Base-by-base conservation (phyloP, 106 monocot genomes). In the Cymbidium sinense region DNA sequence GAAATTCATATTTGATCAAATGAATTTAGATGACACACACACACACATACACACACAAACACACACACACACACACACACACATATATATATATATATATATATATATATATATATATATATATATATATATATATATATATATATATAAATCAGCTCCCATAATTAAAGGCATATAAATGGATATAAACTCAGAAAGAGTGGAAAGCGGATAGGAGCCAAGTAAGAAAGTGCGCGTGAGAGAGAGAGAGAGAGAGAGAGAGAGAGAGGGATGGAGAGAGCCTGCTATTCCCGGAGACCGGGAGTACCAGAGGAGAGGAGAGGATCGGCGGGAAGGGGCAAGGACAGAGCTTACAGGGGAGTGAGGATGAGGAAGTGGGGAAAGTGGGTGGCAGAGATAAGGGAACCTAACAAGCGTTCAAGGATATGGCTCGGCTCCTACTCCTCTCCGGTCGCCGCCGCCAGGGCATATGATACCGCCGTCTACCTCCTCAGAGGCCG, bases 351-450 rank as follows among this genome's bases (percentile, higher is more conserved):
- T 21, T 79, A 34, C 79, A n/a, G 79, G 20, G 85, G 85, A 28
- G 85, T 85, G 23, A 62, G 85, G 78, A 85, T 85, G 85, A 50
- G 85, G 67, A 85, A 85, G 85, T 85, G 85, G 85, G 85, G 85
- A 37, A 85, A 82, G 67, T 85, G 85, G 85, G 85, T 85, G 70
- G 85, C 85, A 17, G 85, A 85, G 78, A 82, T 85, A 29, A 27
- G 85, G 21, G 85, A 85, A 50, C 85, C 85, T 1, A 85, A 85
- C 70, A 85, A 85, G 65, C 33, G 85, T n/a, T 78, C 85, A 7
- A 61, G 85, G 64, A 85, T 85, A 8, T 85, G 85, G 85, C 78
- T 85, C 0, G 85, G 85, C 5, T 85, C 85, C 50, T 85, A 85
- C 81, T 81, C 85, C 23, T 75, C 85, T n/a, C 31, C 85, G 27